Evolutionary conservation across 2,329 filamentous ascomycete genomes (phyloP).

Genomic region (Aspergillus piperis): DNA sequence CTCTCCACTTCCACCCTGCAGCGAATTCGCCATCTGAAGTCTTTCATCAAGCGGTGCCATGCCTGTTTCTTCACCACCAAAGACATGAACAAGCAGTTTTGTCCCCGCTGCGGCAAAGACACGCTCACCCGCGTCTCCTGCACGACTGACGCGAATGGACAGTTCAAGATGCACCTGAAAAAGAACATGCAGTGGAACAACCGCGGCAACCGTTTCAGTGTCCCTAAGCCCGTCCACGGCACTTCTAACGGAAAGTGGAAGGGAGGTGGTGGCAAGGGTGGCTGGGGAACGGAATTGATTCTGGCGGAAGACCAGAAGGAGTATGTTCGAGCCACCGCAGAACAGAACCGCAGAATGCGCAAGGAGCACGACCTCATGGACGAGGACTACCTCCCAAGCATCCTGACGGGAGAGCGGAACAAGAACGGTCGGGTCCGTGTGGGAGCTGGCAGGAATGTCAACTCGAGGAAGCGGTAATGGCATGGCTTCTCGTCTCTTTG

Average conservation of each 20-base stretch:
- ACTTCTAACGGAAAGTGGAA: constrained; percentile 73
- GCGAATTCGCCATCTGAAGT: constrained; percentile 81
- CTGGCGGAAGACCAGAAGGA: constrained; percentile 96
- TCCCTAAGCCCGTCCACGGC: constrained; percentile 86
- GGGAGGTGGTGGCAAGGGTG: constrained; percentile 73
- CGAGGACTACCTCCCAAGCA: constrained; percentile 83
- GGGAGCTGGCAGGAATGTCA: constrained; percentile 83
- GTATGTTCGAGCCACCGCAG: constrained; percentile 65
- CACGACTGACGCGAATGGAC: constrained; percentile 76
- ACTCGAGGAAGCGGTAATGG: constrained; percentile 63
- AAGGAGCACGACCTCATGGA: constrained; percentile 88
- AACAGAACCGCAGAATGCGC: constrained; percentile 59
- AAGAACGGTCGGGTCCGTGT: constrained; percentile 70
- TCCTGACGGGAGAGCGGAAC: constrained; percentile 76
- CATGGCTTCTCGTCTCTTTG: constrained; percentile 15
- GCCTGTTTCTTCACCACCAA: constrained; percentile 85
- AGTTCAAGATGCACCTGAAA: constrained; percentile 84
- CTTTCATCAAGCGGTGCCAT: constrained; percentile 89
- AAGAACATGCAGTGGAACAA: constrained; percentile 97
- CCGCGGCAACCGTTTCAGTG: constrained; percentile 85
- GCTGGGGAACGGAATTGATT: constrained; percentile 83
- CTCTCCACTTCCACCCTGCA: constrained; percentile 72
- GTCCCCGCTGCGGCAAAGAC: constrained; percentile 82
- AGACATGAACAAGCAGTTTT: constrained; percentile 88
- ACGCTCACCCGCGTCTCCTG: constrained; percentile 84